Conservation (phyloP, 306 rosid genomes). For the Comarum palustre region DNA sequence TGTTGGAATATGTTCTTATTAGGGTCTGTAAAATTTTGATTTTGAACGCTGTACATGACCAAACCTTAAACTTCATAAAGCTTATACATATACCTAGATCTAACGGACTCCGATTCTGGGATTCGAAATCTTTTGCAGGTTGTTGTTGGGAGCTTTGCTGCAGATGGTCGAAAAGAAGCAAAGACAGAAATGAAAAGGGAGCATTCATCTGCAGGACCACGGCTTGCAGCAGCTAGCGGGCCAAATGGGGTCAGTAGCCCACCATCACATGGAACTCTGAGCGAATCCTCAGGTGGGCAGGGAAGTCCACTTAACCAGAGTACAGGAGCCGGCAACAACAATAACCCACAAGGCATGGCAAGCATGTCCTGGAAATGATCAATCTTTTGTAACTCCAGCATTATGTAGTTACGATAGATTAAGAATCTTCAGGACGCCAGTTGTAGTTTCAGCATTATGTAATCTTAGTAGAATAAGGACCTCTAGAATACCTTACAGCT, state of each 20-base stretch:
- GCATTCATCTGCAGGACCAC: slow-evolving; percentile 20
- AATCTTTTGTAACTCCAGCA: slow-evolving; percentile 6
- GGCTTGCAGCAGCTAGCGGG: slow-evolving; percentile 22
- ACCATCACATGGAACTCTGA: slow-evolving; percentile 38
- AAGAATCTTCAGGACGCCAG: slow-evolving; percentile 14
- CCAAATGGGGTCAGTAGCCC: slow-evolving; percentile 44
- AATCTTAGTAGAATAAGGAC: slow-evolving; percentile 25
- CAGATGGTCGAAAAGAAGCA: slow-evolving; percentile 42
- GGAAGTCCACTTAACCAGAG: slow-evolving; percentile 46
- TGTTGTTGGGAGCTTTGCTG: slow-evolving; percentile 52
- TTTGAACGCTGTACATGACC: background rate
- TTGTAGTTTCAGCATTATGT: slow-evolving; percentile 32
- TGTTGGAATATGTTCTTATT: background rate
- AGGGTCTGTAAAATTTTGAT: background rate
- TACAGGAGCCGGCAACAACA: slow-evolving; percentile 46
- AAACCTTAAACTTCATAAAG: background rate
- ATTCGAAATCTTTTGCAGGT: slow-evolving; percentile 38
- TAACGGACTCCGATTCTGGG: background rate
- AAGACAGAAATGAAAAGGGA: slow-evolving; percentile 32
- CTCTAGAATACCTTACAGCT: slow-evolving; percentile 19
- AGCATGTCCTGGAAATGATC: slow-evolving; percentile 57
- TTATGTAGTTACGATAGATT: too few relatives aligned
- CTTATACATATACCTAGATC: background rate
- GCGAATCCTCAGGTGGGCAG: slow-evolving; percentile 47
- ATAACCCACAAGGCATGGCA: slow-evolving; percentile 44